Conservation (phyloP, 441 rosid genomes). For the Corymbia calophylla region DNA sequence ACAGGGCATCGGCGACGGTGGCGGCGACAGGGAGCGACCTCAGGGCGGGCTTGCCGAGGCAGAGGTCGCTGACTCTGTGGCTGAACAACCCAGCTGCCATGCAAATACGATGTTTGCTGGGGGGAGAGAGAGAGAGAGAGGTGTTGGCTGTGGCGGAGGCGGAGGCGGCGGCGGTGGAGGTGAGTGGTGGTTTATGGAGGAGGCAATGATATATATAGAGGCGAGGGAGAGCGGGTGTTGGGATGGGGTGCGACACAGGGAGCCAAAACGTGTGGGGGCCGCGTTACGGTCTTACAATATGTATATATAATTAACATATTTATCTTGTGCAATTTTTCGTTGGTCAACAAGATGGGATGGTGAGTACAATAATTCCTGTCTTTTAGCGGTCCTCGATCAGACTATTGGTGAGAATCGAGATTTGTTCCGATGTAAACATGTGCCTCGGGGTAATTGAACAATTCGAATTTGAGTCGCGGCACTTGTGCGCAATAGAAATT, state of each 20-base stretch:
- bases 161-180: not conserved
- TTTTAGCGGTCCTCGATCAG: not conserved
- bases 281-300: not conserved
- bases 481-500: not conserved
- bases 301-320: not conserved
- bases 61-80: constrained; percentile 65
- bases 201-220: not conserved
- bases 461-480: not conserved
- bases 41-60: constrained; percentile 82
- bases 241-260: not conserved
- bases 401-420: not conserved
- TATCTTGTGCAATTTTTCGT: not conserved
- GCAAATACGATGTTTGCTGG: constrained; percentile 10
- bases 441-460: not conserved
- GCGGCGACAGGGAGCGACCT: constrained; percentile 41
- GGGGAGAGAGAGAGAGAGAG: not conserved
- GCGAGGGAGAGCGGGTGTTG: not conserved
- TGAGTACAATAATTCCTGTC: not conserved
- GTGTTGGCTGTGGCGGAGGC: not conserved
- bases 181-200: not conserved
- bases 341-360: not conserved
- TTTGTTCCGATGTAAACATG: not conserved
- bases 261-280: not conserved
- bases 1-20: constrained; percentile 45
- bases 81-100: constrained; percentile 67